Base-by-base conservation (phyloP, 129 eudicot genomes). In the Centrapalus pauciflorus region DNA sequence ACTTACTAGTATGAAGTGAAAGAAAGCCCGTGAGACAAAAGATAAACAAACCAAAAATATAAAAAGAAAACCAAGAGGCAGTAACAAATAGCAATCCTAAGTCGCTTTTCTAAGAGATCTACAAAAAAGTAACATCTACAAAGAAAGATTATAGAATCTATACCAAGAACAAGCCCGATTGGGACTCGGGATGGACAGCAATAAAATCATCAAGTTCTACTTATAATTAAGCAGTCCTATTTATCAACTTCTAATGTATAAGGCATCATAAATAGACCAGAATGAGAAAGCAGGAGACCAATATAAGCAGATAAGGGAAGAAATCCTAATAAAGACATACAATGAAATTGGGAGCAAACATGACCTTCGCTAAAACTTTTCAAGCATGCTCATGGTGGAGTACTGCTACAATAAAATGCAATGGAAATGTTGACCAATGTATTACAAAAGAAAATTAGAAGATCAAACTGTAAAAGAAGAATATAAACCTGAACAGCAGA, bases 401-500 rank as follows among this genome's bases (percentile, higher is more conserved):
- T 60, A 30, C 10, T 33, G 26, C 10, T 60, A 35, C 8, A 0
- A 11, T 5, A 19, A 20, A 11, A 33, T 14, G 4, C 19, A 21
- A 34, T 60, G 33, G 30, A 34, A 4, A 34, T 33, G 20, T 60
- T 33, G 29, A 60, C 29, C 19, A 41, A 41, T 41, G 19, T 19
- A 41, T 41, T 7, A 41, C 49, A 20, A 65, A 7, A 29, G 0
- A 49, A 2, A 11, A 16, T 1, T 41, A 10, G 7, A 14, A 33
- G 57, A 76, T 19, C 10, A 52, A 63, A 63, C 43, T 63, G 13
- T 7, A 54, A 27, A 64, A 45, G 4, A 57, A 55, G 46, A 34
- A 64, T 49, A 69, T 65, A 62, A 66, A 91, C 98, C 98, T 91
- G 98, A 63, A 88, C 96, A 72, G 99, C 99, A 5, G 99, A 93